A percentile compares a stretch with the other conserved stretches of the same genome.
Conservation (phyloP, 176 grass and related monocot genomes). For the Avena atlantica region DNA sequence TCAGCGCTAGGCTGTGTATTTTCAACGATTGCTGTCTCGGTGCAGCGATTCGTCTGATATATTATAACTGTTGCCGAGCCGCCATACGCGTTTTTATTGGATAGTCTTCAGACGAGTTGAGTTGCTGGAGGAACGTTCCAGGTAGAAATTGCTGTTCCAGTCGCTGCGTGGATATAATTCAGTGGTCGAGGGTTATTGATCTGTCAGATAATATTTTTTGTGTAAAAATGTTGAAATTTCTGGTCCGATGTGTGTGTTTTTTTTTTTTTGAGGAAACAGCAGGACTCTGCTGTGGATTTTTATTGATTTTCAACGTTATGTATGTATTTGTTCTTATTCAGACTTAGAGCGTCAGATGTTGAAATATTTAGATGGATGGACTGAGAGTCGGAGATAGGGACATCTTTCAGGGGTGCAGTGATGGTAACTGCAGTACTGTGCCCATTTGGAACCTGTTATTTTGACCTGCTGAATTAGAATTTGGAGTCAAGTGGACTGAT, state of each 20-base stretch:
- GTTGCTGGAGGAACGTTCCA: background rate
- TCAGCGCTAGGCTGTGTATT: background rate
- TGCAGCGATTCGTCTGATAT: background rate
- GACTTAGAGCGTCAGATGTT: background rate
- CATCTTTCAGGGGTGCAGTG: background rate
- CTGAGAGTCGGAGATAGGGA: background rate
- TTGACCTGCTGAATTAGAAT: background rate
- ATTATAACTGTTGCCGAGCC: background rate
- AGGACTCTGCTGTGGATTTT: no score
- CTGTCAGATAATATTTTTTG: constrained; percentile 3
- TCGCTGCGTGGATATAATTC: background rate
- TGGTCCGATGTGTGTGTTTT: no score
- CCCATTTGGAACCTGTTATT: constrained; percentile 20
- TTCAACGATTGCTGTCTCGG: background rate
- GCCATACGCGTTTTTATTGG: background rate
- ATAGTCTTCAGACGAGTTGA: background rate
- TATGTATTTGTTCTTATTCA: background rate
- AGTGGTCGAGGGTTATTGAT: background rate
- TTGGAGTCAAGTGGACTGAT: constrained; percentile 18
- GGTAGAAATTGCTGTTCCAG: background rate
- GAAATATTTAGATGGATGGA: background rate
- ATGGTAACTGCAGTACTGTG: constrained; percentile 5
- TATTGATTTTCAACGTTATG: no score
- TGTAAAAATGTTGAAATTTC: background rate
- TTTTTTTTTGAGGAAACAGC: no score